phyloP scores from a whole-genome alignment of 1,284 basidiomycete genomes.

The Sphaerobolus stellatus region DNA sequence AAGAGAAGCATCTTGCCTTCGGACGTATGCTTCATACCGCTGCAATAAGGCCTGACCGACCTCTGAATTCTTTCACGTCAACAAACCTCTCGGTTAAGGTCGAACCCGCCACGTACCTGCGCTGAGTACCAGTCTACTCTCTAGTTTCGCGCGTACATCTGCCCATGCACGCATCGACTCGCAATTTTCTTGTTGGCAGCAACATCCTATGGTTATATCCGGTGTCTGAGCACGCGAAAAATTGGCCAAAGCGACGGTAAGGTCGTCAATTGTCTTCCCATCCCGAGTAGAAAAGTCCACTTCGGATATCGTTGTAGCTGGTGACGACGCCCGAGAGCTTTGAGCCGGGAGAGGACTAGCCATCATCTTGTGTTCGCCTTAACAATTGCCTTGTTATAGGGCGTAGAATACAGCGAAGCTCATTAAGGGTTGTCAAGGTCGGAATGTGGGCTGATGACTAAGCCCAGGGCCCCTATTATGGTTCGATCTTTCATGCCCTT shows the following conservation, averaged over 20 bases:
- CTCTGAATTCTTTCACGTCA: constrained; percentile 48
- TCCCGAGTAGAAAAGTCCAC: not conserved
- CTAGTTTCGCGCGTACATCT: constrained; percentile 65
- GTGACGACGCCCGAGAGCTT: constrained; percentile 4
- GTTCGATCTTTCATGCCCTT: too few relatives aligned
- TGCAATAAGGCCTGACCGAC: constrained; percentile 89
- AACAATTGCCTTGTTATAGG: too few relatives aligned
- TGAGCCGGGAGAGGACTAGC: constrained; percentile 4
- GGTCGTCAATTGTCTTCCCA: constrained; percentile 63
- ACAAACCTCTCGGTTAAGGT: not conserved
- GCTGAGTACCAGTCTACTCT: constrained; percentile 75
- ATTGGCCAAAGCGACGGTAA: constrained; percentile 66
- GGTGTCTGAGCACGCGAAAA: constrained; percentile 63
- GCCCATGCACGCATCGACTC: constrained; percentile 63
- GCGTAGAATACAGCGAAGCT: too few relatives aligned
- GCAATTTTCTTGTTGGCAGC: constrained; percentile 66
- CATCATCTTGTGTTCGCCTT: too few relatives aligned
- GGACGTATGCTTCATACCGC: constrained; percentile 83
- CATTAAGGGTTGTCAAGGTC: too few relatives aligned
- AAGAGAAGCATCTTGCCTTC: constrained; percentile 60
- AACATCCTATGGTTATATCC: constrained; percentile 60
- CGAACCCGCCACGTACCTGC: constrained; percentile 58
- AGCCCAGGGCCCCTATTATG: too few relatives aligned
- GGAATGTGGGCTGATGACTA: too few relatives aligned
- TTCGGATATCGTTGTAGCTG: constrained; percentile 3